Conservation (phyloP, 2,329 filamentous ascomycete species). For the Moelleriella libera region DNA sequence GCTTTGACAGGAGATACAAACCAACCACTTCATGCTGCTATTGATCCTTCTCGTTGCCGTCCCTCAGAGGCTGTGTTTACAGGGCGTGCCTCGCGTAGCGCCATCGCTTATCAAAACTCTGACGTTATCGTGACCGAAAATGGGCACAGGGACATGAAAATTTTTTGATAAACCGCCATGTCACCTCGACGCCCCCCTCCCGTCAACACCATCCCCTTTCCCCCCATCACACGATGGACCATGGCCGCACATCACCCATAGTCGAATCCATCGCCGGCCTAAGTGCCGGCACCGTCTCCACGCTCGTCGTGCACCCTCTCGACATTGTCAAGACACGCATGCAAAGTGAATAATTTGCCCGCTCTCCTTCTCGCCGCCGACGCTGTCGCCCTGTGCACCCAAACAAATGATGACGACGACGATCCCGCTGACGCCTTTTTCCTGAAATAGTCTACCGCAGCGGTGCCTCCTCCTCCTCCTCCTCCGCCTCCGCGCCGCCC, state of each 20-base stretch:
- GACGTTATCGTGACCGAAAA: too few relatives aligned
- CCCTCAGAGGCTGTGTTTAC: too few relatives aligned
- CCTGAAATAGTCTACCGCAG: slow-evolving; percentile 30
- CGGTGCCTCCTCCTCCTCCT: slow-evolving; percentile 9
- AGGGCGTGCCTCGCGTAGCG: too few relatives aligned
- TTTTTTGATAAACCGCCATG: too few relatives aligned
- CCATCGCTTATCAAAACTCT: not conserved
- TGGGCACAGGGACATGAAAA: too few relatives aligned
- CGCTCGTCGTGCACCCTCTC: slow-evolving; percentile 77
- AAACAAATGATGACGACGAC: not conserved
- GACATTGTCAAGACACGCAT: slow-evolving; percentile 95
- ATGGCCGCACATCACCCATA: slow-evolving; percentile 57
- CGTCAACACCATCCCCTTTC: too few relatives aligned
- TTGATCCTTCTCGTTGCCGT: too few relatives aligned
- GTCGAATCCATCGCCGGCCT: slow-evolving; percentile 86
- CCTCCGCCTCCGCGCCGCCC: slow-evolving; percentile 17
- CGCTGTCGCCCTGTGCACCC: not conserved
- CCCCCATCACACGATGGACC: slow-evolving; percentile 6
- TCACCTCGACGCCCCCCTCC: too few relatives aligned
- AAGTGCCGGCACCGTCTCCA: slow-evolving; percentile 74
- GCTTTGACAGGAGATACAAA: too few relatives aligned
- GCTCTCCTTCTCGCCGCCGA: not conserved
- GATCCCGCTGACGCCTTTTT: too few relatives aligned
- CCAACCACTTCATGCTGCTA: not conserved
- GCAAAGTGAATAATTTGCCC: slow-evolving; percentile 51